These are phyloP conservation scores for Geosmithia flava DNA, from an alignment of 2,329 filamentous ascomycete species.

Conservation along the genomic window DNA sequence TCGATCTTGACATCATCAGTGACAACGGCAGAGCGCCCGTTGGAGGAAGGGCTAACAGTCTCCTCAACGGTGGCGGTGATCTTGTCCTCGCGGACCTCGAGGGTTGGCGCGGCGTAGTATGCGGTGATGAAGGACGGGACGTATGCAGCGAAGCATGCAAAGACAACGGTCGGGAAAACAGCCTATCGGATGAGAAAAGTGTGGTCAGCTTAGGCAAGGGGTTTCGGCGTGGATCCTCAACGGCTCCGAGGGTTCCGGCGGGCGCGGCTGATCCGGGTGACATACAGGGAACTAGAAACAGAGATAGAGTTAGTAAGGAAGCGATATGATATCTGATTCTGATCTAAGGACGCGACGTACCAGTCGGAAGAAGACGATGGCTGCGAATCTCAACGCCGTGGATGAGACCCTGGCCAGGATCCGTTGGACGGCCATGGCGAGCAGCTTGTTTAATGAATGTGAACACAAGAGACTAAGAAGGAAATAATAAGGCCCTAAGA, in stretches of 20 bases:
- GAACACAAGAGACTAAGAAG: not conserved
- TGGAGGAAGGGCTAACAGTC: slow-evolving; percentile 15
- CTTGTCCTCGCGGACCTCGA: slow-evolving; percentile 47
- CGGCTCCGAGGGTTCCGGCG: no score
- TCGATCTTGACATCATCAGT: slow-evolving; percentile 45
- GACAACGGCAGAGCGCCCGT: slow-evolving; percentile 11
- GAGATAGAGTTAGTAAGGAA: not conserved
- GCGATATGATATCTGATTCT: not conserved
- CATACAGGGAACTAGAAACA: slow-evolving; percentile 21
- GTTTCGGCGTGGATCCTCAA: not conserved
- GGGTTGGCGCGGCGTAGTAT: slow-evolving; percentile 42
- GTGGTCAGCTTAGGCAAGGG: slow-evolving; percentile 3
- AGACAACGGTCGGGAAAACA: slow-evolving; percentile 37
- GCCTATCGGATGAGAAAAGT: slow-evolving; percentile 22
- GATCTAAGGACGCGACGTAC: slow-evolving; percentile 10
- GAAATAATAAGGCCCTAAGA: no score
- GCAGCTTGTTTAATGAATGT: not conserved
- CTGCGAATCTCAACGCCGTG: slow-evolving; percentile 20
- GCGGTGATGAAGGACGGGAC: slow-evolving; percentile 49
- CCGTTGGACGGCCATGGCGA: slow-evolving; percentile 17
- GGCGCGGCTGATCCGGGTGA: not conserved
- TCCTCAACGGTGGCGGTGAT: slow-evolving; percentile 43
- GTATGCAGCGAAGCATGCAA: slow-evolving; percentile 54
- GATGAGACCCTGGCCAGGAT: slow-evolving; percentile 21
- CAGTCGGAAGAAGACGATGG: slow-evolving; percentile 23